These are phyloP conservation scores for Conoideocrella luteorostrata DNA, from an alignment of 2,329 filamentous ascomycete species.

Conservation along the genomic window DNA sequence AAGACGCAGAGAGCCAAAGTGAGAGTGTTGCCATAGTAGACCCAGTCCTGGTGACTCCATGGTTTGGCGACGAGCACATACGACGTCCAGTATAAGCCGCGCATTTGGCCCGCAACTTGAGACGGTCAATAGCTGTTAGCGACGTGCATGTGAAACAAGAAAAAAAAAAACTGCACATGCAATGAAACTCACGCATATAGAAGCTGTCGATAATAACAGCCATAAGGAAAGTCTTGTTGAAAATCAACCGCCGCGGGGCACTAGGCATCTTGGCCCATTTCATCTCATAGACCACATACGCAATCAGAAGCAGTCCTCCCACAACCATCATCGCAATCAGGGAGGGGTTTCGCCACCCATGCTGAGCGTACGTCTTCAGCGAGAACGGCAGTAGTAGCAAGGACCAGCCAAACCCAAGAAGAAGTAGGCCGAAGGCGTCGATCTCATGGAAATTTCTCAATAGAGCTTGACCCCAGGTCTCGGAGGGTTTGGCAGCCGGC, in stretches of 20 bases:
- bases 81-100: constrained; percentile 24
- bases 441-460: constrained; percentile 35
- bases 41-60: constrained; percentile 29
- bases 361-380: constrained; percentile 37
- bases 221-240: constrained; percentile 25
- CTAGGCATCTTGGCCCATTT: constrained; percentile 21
- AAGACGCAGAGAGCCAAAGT: constrained; percentile 29
- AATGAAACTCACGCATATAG: constrained; percentile 17
- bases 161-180: background rate
- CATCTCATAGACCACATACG: constrained; percentile 41
- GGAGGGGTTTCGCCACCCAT: constrained; percentile 33
- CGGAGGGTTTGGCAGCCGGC: too few species aligned
- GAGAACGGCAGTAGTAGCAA: constrained; percentile 65
- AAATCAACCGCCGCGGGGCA: constrained; percentile 19
- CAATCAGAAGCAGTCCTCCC: constrained; percentile 31
- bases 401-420: constrained; percentile 42
- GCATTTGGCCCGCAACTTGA: constrained; percentile 23
- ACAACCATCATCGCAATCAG: constrained; percentile 37
- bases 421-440: constrained; percentile 31
- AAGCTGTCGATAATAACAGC: constrained; percentile 23
- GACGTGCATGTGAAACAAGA: constrained; percentile 4
- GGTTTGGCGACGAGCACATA: constrained; percentile 28
- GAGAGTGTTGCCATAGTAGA: constrained; percentile 27
- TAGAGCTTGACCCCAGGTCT: constrained; percentile 17
- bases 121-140: too few species aligned